phyloP scores from a whole-genome alignment of 2,329 filamentous ascomycete species.

The Botrytis fabae region DNA sequence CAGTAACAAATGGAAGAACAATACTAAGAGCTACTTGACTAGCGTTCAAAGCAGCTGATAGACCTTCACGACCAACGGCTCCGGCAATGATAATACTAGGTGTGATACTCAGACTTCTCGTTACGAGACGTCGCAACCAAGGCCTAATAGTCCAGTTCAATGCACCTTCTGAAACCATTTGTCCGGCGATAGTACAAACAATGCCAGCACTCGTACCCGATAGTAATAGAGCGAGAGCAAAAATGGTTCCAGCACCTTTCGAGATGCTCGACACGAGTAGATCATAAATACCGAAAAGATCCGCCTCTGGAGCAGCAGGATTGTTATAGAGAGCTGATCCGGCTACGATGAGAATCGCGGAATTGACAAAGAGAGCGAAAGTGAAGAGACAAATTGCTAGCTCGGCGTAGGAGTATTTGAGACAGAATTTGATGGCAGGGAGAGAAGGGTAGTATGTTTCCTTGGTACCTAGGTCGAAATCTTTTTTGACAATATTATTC shows the following conservation, averaged over 20 bases:
- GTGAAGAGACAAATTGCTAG: conserved; percentile 73
- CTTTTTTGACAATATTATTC: conserved; percentile 48
- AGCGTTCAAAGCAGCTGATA: conserved; percentile 71
- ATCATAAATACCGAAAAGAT: conserved; percentile 80
- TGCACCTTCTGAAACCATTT: conserved; percentile 86
- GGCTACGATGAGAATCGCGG: conserved; percentile 77
- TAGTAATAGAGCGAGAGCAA: conserved; percentile 76
- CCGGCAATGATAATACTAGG: conserved; percentile 82
- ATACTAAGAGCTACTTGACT: conserved; percentile 77
- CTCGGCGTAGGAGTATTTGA: conserved; percentile 73
- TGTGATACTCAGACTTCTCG: conserved; percentile 76
- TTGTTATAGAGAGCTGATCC: conserved; percentile 70
- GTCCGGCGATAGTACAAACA: conserved; percentile 84
- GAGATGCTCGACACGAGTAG: conserved; percentile 68
- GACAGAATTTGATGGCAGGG: conserved; percentile 69
- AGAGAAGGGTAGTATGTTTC: conserved; percentile 69
- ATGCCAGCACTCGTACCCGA: conserved; percentile 81
- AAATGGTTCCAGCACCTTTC: conserved; percentile 77
- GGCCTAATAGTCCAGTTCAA: conserved; percentile 72
- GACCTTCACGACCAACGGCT: conserved; percentile 68
- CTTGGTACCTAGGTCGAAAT: conserved; percentile 44
- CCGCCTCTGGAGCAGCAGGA: conserved; percentile 60
- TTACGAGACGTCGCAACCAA: conserved; percentile 77
- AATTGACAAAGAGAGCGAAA: conserved; percentile 83
- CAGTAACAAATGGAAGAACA: conserved; percentile 78